Evolutionary conservation across 2,329 filamentous ascomycete species (phyloP), one percentile per base, ranked within the genome.

Genomic region (Dendryphion nanum): DNA sequence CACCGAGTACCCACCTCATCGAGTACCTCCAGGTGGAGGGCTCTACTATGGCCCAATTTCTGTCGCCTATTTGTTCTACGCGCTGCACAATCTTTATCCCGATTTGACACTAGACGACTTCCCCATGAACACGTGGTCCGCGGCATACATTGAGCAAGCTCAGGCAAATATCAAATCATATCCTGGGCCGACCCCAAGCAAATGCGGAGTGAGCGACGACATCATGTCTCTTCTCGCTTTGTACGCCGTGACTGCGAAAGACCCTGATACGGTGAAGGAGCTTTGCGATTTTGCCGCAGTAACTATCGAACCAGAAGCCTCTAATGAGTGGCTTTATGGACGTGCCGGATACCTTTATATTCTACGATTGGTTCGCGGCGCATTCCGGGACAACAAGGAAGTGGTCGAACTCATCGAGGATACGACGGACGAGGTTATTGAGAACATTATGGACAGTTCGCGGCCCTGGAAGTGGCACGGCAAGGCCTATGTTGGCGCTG

Each of bases 261-360:
- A 76, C 41, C 54, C 60, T 13, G 72, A 74, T 18, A 73, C 74
- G 44, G 73, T 70, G 8, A 64, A 64, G 35, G 67, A 74, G 42
- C 62, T 76, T n/a, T 75, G 72, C 58, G 69, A 74, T 47, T 74
- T 73, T 51, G 63, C 68, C 7, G 67, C 60, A 5, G 71, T 77
- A 32, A 73, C 72, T 33, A 59, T 70, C 8, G 66, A 71, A 35
- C 51, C 53, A 6, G 69, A 71, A 2, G 73, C 75, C 18, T 68
- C 71, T 30, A 79, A 84, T 37, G 83, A 87, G 53, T 76, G 82
- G 61, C 65, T 85, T 5, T 81, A 83, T 56, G 85, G 85, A 5
- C 74, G 82, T 8, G 80, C 83, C 1, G 84, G 84, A 0, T 78
- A 81, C 37, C 68, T 88, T 17, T 87, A 86, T 56, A 68, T 86